phyloP scores from a whole-genome alignment of 1,139 yeast genomes.

The Blastobotrys arbuscula region DNA sequence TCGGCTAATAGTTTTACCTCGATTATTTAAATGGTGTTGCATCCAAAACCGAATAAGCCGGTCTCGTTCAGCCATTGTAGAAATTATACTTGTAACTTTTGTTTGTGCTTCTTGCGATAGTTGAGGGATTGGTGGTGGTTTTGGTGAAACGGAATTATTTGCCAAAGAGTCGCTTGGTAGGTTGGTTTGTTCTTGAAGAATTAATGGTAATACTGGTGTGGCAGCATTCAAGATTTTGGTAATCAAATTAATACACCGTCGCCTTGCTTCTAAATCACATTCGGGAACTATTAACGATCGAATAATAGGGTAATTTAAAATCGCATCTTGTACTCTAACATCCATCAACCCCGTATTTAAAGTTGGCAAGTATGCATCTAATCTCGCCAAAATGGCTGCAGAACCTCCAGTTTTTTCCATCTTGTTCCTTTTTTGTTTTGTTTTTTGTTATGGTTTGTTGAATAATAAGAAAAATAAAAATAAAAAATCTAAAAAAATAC shows the following conservation, averaged over 20 bases:
- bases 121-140: conserved; percentile 16
- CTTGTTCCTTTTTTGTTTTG: background rate
- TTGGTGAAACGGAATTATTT: background rate
- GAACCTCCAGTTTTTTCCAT: conserved; percentile 10
- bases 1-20: conserved; percentile 12
- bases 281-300: conserved; percentile 32
- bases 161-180: conserved; percentile 7
- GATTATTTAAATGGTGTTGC: conserved; percentile 22
- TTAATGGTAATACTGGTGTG: conserved; percentile 28
- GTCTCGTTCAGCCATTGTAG: conserved; percentile 26
- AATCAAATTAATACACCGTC: conserved; percentile 27
- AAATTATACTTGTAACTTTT: conserved; percentile 21
- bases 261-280: conserved; percentile 31
- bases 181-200: conserved; percentile 24
- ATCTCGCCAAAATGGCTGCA: conserved; percentile 22
- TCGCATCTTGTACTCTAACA: conserved; percentile 30
- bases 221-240: conserved; percentile 28
- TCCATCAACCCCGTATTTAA: conserved; percentile 31
- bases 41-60: conserved; percentile 25
- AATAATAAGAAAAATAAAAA: no score
- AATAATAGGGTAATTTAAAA: conserved; percentile 29
- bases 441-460: no score
- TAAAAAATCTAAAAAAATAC: no score
- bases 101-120: conserved; percentile 23
- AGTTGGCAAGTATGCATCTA: conserved; percentile 29